Evolutionary conservation across 257 asterid species (phyloP), one percentile per base, ranked within the genome.

Genomic region (Cinchona pubescens): DNA sequence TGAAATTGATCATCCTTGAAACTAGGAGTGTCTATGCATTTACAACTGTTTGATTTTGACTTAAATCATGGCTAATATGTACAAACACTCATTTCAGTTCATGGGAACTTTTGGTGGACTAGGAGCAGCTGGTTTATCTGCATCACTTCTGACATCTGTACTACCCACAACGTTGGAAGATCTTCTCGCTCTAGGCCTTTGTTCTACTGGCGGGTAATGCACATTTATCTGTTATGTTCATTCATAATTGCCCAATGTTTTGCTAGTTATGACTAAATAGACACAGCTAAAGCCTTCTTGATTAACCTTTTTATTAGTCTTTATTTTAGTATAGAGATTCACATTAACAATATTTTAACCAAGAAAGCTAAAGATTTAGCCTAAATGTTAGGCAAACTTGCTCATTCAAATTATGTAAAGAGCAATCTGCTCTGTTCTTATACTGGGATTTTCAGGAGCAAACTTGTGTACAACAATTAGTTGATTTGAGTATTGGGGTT

Each of bases 141-240:
- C 98, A 56, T 92, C 98, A 14, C 95, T 95, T 71, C 80, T 95
- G 85, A 95, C 97, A 62, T 95, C 99, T 81, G 87, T 95, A 78
- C 80, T 95, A 83, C 92, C 92, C 23, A 88, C 90, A 63, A 89
- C 97, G 64, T 78, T 82, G 75, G 98, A 95, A 86, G 99, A 95
- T 87, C 96, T 95, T 77, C 96, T 95, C 79, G 98, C 97, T 55
- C 82, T 95, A 58, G 97, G 94, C 73, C 89, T 95, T 83, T 95
- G 99, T 87, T 95, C 99, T 63, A 93, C 98, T 58, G 99, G 97
- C 80, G 98, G 98, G 98, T 94, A 86, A 14, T 65, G 86, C 63
- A 23, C 73, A 55, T 27, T 32, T 40, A n/a, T 76, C 74, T 71
- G 66, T 64, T 66, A 19, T 73, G 65, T 23, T 48, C 76, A 37